Evolutionary conservation across 208 protist species (phyloP).

Genomic region (Leishmania guyanensis): DNA sequence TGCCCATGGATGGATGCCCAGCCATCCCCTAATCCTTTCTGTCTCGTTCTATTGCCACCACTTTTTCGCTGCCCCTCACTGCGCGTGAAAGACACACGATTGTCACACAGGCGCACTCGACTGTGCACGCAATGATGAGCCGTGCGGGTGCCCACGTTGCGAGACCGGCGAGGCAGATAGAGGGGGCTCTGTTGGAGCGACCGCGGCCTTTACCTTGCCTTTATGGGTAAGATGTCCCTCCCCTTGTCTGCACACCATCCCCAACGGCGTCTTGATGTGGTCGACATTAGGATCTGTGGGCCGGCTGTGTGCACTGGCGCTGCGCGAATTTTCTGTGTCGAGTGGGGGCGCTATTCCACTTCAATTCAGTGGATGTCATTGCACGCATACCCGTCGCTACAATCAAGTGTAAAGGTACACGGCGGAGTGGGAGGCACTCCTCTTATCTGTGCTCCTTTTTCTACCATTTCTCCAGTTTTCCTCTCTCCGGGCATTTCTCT

Average conservation of each 20-base stretch:
- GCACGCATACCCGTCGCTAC: not conserved
- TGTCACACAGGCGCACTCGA: not conserved
- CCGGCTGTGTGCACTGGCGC: not conserved
- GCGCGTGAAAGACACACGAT: not conserved
- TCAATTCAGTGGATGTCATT: not conserved
- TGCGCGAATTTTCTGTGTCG: not conserved
- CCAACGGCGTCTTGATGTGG: not conserved
- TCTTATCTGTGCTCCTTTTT: not conserved
- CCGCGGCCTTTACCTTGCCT: not conserved
- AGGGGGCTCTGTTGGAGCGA: not conserved
- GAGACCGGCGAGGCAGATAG: not conserved
- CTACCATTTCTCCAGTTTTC: not conserved
- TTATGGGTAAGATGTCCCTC: not conserved
- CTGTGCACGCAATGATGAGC: not conserved
- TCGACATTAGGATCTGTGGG: not conserved
- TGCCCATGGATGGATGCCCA: not conserved
- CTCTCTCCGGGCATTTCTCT: not conserved
- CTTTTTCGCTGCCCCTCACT: not conserved
- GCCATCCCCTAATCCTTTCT: not conserved
- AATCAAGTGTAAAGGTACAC: not conserved
- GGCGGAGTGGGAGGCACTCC: not conserved
- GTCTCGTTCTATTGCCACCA: not conserved
- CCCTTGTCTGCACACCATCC: not conserved
- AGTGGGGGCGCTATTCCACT: not conserved
- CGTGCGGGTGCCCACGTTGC: not conserved